Conservation (phyloP, 805 yeast species). For the Nakazawaea ambrosiae region DNA sequence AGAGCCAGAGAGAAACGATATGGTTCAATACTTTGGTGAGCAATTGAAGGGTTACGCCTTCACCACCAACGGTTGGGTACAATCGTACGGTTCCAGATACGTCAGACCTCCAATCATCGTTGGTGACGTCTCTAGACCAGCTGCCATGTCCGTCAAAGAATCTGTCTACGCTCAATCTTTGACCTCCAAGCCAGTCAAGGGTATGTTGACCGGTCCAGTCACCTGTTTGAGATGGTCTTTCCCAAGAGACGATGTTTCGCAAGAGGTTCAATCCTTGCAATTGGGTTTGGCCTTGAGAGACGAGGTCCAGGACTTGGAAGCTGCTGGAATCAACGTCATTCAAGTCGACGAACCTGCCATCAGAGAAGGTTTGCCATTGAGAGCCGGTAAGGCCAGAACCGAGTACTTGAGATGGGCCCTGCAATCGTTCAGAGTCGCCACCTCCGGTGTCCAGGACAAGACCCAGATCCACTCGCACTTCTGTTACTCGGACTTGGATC, state of each 20-base stretch:
- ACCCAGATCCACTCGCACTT: slow-evolving; percentile 99
- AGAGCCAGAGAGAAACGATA: slow-evolving; percentile 99
- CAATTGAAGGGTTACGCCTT: slow-evolving; percentile 96
- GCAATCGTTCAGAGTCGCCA: slow-evolving; percentile 98
- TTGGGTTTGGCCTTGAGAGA: slow-evolving; percentile 97
- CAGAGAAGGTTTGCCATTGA: slow-evolving; percentile 99
- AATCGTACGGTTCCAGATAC: slow-evolving; percentile 99
- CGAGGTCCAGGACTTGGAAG: slow-evolving; percentile 96
- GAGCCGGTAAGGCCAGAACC: slow-evolving; percentile 95
- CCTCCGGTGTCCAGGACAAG: slow-evolving; percentile 90
- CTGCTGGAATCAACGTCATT: slow-evolving; percentile 95
- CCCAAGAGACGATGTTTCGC: slow-evolving; percentile 98
- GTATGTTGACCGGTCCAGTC: slow-evolving; percentile 99
- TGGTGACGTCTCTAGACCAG: slow-evolving; percentile 98
- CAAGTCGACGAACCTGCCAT: slow-evolving; percentile 99
- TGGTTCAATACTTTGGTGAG: slow-evolving; percentile 99
- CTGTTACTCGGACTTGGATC: slow-evolving; percentile 99
- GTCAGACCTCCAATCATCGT: slow-evolving; percentile 99
- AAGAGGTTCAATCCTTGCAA: slow-evolving; percentile 91
- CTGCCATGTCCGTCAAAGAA: slow-evolving; percentile 98
- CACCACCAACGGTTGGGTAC: slow-evolving; percentile 99
- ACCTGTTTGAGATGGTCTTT: slow-evolving; percentile 99
- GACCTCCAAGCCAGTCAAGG: slow-evolving; percentile 95
- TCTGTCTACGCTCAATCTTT: slow-evolving; percentile 98
- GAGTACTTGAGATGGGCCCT: slow-evolving; percentile 99